phyloP scores from a whole-genome alignment of 345 rosid genomes.

The Hirschfeldia incana region DNA sequence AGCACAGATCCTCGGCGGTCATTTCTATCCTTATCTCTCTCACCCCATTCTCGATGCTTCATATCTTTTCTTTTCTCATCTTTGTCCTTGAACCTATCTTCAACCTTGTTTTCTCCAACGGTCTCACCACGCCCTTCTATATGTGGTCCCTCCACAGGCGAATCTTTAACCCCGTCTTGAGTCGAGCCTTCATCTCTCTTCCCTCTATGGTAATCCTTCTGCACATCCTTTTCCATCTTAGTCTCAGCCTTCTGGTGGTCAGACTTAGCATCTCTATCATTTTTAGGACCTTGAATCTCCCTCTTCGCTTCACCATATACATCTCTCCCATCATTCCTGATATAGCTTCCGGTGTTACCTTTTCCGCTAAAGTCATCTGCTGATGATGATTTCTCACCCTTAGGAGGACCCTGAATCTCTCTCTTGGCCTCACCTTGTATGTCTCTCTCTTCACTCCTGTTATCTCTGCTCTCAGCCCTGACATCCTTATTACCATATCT shows the following conservation, averaged over 20 bases:
- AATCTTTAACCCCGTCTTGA: slow-evolving; percentile 53
- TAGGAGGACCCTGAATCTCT: slow-evolving; percentile 68
- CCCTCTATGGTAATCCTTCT: slow-evolving; percentile 79
- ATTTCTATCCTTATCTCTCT: slow-evolving; percentile 84
- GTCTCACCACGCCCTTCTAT: slow-evolving; percentile 42
- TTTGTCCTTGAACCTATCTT: slow-evolving; percentile 85
- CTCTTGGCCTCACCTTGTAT: slow-evolving; percentile 74
- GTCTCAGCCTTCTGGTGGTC: slow-evolving; percentile 61
- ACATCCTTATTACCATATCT: slow-evolving; percentile 62
- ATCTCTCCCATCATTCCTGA: slow-evolving; percentile 57
- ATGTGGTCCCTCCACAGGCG: slow-evolving; percentile 55
- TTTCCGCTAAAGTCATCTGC: slow-evolving; percentile 45
- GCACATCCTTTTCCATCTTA: slow-evolving; percentile 64
- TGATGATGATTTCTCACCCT: no score
- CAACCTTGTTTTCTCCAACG: slow-evolving; percentile 84
- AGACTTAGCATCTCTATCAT: slow-evolving; percentile 39
- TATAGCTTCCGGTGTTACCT: slow-evolving; percentile 25
- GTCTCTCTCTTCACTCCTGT: slow-evolving; percentile 57
- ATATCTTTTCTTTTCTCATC: slow-evolving; percentile 86
- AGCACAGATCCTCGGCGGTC: slow-evolving; percentile 67
- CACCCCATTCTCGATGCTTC: slow-evolving; percentile 86
- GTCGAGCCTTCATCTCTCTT: slow-evolving; percentile 67
- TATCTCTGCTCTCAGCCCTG: slow-evolving; percentile 61
- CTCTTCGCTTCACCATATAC: slow-evolving; percentile 50
- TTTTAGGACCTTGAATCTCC: slow-evolving; percentile 42